Conservation (phyloP, 108 stramenopile species). For the Cyclotella distinguenda region DNA sequence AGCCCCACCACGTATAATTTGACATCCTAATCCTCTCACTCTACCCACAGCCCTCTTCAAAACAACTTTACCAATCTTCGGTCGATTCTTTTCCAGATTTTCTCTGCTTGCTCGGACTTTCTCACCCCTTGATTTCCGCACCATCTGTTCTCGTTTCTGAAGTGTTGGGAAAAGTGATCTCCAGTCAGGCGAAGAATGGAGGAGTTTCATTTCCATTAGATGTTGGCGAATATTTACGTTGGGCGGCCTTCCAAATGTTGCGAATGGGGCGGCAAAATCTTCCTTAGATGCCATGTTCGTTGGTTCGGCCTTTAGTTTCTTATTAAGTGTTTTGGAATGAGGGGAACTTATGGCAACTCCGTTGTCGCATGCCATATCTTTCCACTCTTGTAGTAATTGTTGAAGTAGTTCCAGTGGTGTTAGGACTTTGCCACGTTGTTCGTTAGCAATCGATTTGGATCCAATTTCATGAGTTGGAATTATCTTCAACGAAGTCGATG, state of each 20-base stretch:
- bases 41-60: conserved; percentile 39
- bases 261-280: not conserved
- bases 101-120: conserved; percentile 48
- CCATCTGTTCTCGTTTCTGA: conserved; percentile 14
- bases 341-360: not conserved
- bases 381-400: conserved; percentile 39
- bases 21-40: conserved; percentile 26
- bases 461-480: not conserved
- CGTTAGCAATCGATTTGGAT: not conserved
- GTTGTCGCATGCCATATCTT: conserved; percentile 41
- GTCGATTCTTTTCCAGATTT: conserved; percentile 50
- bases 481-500: not conserved
- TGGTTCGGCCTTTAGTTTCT: conserved; percentile 19
- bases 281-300: conserved; percentile 9
- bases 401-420: conserved; percentile 32
- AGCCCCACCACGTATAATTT: not conserved
- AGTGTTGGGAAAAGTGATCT: conserved; percentile 25
- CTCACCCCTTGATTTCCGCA: conserved; percentile 33
- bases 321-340: not conserved
- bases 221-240: conserved; percentile 25
- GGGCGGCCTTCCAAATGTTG: conserved; percentile 21
- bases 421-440: not conserved
- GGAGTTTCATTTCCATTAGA: conserved; percentile 25
- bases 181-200: conserved; percentile 37
- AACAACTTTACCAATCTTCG: conserved; percentile 37